Percentiles rank a stretch among this genome's conserved stretches.
Evolutionary conservation across 202 grass and related monocot species (phyloP).

Genomic region (Zizania palustris): DNA sequence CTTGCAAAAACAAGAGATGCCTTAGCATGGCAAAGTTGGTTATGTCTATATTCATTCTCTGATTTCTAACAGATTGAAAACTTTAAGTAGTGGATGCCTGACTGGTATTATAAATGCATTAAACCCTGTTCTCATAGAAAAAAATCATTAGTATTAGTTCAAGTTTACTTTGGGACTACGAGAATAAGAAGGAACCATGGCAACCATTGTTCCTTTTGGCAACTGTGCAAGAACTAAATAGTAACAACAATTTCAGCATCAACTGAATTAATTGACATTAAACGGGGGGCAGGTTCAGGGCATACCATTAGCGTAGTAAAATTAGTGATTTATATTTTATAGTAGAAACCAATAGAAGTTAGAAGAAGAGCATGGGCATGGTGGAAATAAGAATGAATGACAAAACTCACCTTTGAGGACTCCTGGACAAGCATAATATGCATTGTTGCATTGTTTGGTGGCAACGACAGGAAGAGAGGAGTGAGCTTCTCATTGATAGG

Average conservation of each 20-base stretch:
- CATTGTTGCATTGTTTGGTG: constrained; percentile 81
- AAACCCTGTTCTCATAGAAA: neutral
- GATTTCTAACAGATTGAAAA: too few relatives aligned
- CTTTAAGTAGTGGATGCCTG: neutral
- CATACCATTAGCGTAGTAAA: neutral
- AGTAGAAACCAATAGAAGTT: neutral
- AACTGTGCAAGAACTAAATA: constrained; percentile 4
- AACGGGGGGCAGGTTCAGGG: neutral
- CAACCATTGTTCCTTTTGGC: neutral
- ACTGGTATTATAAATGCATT: neutral
- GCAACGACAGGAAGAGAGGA: constrained; percentile 68
- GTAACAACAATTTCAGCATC: neutral
- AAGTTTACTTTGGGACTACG: neutral
- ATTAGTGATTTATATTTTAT: neutral
- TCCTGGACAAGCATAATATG: constrained; percentile 63
- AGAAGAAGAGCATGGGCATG: neutral
- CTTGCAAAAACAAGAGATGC: too few relatives aligned
- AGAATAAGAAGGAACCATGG: neutral
- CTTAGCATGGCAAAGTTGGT: too few relatives aligned
- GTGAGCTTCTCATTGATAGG: constrained; percentile 61
- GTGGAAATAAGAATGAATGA: constrained; percentile 12
- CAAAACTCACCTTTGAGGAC: constrained; percentile 65
- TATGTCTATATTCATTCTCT: too few relatives aligned
- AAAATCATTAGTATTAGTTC: neutral
- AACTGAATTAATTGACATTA: constrained; percentile 8